Base-by-base conservation (phyloP, 1,284 basidiomycete genomes). In the Mycosarcoma mackinlayi region DNA sequence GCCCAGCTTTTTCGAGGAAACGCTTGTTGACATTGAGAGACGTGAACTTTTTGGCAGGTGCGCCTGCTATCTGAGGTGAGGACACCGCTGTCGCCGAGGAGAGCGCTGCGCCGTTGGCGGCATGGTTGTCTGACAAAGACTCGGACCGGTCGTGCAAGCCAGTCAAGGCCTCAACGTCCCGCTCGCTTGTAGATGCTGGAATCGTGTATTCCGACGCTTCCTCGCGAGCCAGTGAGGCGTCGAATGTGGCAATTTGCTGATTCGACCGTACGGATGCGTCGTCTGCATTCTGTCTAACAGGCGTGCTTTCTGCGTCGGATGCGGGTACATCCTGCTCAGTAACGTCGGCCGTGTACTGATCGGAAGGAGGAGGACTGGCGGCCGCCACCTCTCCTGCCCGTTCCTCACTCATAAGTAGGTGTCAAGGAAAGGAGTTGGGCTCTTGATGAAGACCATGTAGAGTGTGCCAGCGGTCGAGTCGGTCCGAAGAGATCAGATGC, bases 11-110 rank as follows among this genome's bases (percentile, higher is more conserved):
- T 59, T 80, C 77, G 33, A 82, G 64, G 40, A 82, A 82, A 24
- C 72, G 65, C 59, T 78, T 78, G 68, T 79, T 81, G 55, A 82
- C 78, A 35, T 73, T 81, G 51, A 82, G 62, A 4, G 76, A 73
- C 2, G 74, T 76, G 49, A 82, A 80, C 52, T 80, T 80, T 49
- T 80, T 82, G 35, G 40, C 45, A 28, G 55, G 39, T 6, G 11
- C 19, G 4, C 48, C 57, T 21, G 57, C 52, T 19, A 56, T 28
- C 33, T 64, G 61, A 38, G 53, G 25, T 40, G 64, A 37, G 3
- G 57, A 19, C 6, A 53, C 27, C 3, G 53, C 42, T n/a, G 57
- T n/a, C 16, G 47, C 51, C 14, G 38, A 33, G 54, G 38, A 48
- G 14, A 14, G 13, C 14, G 52, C 23, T 28, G 52, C 42, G 7